These are phyloP conservation scores for Saccharum hybrid DNA, from an alignment of 202 grass and related monocot genomes.

Conservation along the genomic window DNA sequence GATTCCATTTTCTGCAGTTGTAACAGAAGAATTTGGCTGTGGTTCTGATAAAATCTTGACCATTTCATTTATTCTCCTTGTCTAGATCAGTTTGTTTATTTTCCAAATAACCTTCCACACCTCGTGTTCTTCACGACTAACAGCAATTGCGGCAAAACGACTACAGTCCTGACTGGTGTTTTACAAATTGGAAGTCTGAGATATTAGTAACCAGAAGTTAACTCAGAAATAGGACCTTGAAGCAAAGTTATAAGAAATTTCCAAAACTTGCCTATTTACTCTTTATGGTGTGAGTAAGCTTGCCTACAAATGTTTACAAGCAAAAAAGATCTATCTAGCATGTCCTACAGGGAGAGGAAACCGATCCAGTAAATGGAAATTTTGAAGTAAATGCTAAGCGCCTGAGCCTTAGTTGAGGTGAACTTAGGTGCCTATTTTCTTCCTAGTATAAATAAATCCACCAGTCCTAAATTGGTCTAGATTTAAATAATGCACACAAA, in stretches of 20 bases:
- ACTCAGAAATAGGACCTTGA: not conserved
- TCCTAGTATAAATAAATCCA: not conserved
- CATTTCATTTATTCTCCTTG: not conserved
- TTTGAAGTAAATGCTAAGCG: not conserved
- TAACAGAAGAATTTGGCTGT: constrained; percentile 2
- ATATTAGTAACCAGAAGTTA: constrained; percentile 7
- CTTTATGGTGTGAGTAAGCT: no score
- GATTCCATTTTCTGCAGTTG: not conserved
- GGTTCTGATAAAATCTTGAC: not conserved
- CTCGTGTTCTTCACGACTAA: constrained; percentile 7
- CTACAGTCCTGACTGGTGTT: not conserved
- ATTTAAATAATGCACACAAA: not conserved
- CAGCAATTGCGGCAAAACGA: not conserved
- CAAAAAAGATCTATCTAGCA: constrained; percentile 22
- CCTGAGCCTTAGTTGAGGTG: not conserved
- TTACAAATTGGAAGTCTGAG: not conserved
- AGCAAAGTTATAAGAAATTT: not conserved
- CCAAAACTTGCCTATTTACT: not conserved
- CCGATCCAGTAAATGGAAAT: not conserved
- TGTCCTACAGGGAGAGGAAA: constrained; percentile 10
- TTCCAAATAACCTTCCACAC: not conserved
- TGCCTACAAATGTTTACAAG: not conserved
- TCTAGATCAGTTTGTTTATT: not conserved
- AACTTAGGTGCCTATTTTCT: not conserved
- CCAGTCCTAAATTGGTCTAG: not conserved